These are phyloP conservation scores for Mycena metata DNA, from an alignment of 768 basidiomycete species.

Conservation along the genomic window DNA sequence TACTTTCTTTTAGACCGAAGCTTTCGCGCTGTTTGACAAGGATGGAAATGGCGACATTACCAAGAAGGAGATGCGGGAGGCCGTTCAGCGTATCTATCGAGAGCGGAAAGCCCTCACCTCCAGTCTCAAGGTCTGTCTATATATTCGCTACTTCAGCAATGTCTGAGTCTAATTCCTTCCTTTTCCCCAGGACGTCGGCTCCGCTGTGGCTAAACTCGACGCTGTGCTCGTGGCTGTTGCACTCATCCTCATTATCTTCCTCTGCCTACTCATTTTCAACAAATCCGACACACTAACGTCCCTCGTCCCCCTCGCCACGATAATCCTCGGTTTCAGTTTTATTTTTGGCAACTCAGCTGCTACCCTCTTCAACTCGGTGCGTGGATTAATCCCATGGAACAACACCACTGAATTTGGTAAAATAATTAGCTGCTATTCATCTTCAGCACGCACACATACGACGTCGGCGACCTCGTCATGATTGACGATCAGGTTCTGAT, in stretches of 20 bases:
- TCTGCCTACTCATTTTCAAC: conserved; percentile 84
- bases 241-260: conserved; percentile 72
- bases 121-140: conserved; percentile 75
- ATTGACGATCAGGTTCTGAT: conserved; percentile 78
- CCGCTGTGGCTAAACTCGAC: conserved; percentile 83
- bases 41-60: conserved; percentile 88
- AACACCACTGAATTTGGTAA: no score
- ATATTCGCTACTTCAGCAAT: conserved; percentile 14
- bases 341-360: conserved; percentile 88
- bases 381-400: conserved; percentile 37
- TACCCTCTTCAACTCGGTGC: conserved; percentile 76
- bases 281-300: conserved; percentile 74
- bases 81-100: conserved; percentile 83
- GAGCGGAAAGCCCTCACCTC: conserved; percentile 81
- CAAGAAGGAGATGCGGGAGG: conserved; percentile 85
- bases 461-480: conserved; percentile 86
- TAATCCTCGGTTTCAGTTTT: conserved; percentile 88
- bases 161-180: not conserved
- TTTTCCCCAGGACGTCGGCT: conserved; percentile 69
- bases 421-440: conserved; percentile 79
- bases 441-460: conserved; percentile 88
- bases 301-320: conserved; percentile 83
- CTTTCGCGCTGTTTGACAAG: conserved; percentile 81
- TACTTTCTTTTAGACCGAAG: conserved; percentile 62
- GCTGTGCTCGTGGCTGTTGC: conserved; percentile 75